Conservation (phyloP, 1,139 yeast genomes). For the Diutina catenulata region DNA sequence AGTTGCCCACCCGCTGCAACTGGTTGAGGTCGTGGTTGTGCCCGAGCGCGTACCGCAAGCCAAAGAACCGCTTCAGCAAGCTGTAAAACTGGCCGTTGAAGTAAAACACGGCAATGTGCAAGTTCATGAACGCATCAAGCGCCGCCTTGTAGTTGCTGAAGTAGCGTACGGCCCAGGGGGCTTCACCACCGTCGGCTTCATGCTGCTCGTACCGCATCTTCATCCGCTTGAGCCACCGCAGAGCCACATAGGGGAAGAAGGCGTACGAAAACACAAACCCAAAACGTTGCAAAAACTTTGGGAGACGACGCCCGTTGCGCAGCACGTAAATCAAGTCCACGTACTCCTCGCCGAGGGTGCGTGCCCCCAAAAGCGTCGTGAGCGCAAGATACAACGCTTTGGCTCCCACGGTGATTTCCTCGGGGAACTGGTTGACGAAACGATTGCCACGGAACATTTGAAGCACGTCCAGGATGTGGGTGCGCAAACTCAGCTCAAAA, state of each 20-base stretch:
- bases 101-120: slow-evolving; percentile 75
- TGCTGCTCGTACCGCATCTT: slow-evolving; percentile 10
- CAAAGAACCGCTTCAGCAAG: slow-evolving; percentile 63
- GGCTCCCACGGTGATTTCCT: slow-evolving; percentile 48
- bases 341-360: slow-evolving; percentile 91
- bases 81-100: slow-evolving; percentile 73
- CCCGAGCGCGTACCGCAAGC: slow-evolving; percentile 67
- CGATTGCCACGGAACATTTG: slow-evolving; percentile 54
- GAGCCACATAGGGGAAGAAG: slow-evolving; percentile 40
- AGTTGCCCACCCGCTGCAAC: slow-evolving; percentile 40
- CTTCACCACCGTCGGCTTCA: slow-evolving; percentile 10
- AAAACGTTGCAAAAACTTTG: slow-evolving; percentile 32
- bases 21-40: slow-evolving; percentile 42
- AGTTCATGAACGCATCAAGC: slow-evolving; percentile 41
- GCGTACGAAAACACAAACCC: slow-evolving; percentile 46
- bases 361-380: slow-evolving; percentile 64
- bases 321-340: slow-evolving; percentile 70
- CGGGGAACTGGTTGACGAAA: slow-evolving; percentile 51
- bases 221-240: slow-evolving; percentile 19
- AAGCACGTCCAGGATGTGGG: slow-evolving; percentile 45
- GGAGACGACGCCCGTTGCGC: slow-evolving; percentile 38
- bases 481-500: slow-evolving; percentile 44
- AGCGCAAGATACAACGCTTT: slow-evolving; percentile 51
- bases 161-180: slow-evolving; percentile 11
- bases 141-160: slow-evolving; percentile 30